phyloP scores from a whole-genome alignment of 2,329 filamentous ascomycete genomes.

The Orbilia blumenaviensis region DNA sequence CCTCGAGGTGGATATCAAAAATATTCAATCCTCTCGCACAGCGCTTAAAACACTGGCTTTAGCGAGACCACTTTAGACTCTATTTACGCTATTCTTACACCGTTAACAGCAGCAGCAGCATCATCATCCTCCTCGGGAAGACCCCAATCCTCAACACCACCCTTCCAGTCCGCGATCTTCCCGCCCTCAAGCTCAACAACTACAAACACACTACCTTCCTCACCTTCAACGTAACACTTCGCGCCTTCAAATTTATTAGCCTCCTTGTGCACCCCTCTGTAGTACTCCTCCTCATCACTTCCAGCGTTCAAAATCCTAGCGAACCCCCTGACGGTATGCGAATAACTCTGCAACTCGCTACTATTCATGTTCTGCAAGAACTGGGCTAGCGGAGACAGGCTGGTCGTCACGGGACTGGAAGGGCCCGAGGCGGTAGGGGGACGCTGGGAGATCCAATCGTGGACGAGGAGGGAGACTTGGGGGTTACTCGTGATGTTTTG shows the following conservation, averaged over 20 bases:
- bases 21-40: no score
- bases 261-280: conserved; percentile 81
- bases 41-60: background rate
- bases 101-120: no score
- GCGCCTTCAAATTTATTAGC: conserved; percentile 86
- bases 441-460: conserved; percentile 96
- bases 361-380: conserved; percentile 92
- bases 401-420: conserved; percentile 69
- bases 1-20: no score
- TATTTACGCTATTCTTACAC: background rate
- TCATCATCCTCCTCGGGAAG: conserved; percentile 31
- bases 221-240: conserved; percentile 77
- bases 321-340: conserved; percentile 89
- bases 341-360: conserved; percentile 84
- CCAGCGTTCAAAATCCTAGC: conserved; percentile 77
- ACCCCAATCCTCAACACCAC: conserved; percentile 38
- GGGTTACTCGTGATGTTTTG: conserved; percentile 84
- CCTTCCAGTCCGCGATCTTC: conserved; percentile 52
- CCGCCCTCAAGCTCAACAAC: conserved; percentile 68
- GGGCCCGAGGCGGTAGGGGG: conserved; percentile 70
- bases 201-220: conserved; percentile 85
- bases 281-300: conserved; percentile 84
- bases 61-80: background rate
- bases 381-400: conserved; percentile 78
- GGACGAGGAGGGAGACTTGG: conserved; percentile 90